Conservation (phyloP, 495 filamentous ascomycete species). For the Penicillium verhagenii region DNA sequence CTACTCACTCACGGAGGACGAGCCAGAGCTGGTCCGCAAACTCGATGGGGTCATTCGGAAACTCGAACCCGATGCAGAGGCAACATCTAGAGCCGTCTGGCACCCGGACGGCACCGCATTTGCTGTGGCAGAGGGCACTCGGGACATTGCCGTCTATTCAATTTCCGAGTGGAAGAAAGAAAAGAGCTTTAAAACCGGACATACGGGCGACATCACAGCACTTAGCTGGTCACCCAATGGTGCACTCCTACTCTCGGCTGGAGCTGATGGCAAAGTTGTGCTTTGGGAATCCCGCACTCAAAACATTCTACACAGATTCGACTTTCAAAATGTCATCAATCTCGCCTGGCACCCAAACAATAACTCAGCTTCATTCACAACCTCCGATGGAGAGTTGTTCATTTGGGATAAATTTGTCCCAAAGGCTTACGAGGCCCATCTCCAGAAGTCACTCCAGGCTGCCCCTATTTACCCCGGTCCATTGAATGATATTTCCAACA, state of each 20-base stretch:
- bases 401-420: slow-evolving; percentile 81
- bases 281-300: slow-evolving; percentile 91
- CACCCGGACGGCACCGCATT: slow-evolving; percentile 95
- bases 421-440: slow-evolving; percentile 56
- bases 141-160: slow-evolving; percentile 85
- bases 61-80: slow-evolving; percentile 74
- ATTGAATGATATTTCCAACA: slow-evolving; percentile 66
- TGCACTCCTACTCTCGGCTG: slow-evolving; percentile 78
- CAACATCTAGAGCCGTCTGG: slow-evolving; percentile 76
- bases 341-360: slow-evolving; percentile 87
- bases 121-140: slow-evolving; percentile 75
- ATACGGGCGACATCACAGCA: slow-evolving; percentile 83
- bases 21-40: slow-evolving; percentile 75
- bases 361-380: slow-evolving; percentile 88
- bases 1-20: slow-evolving; percentile 78
- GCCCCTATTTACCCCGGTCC: slow-evolving; percentile 86
- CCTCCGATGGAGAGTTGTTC: slow-evolving; percentile 84
- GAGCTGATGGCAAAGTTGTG: slow-evolving; percentile 75
- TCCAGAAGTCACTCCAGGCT: slow-evolving; percentile 63
- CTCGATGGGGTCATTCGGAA: slow-evolving; percentile 81
- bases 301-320: slow-evolving; percentile 61
- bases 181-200: slow-evolving; percentile 70
- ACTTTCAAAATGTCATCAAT: slow-evolving; percentile 77
- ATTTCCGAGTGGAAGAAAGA: slow-evolving; percentile 84
- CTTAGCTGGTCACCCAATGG: slow-evolving; percentile 94